Percentiles rank a stretch among this genome's conserved stretches.
Conservation (phyloP, 2,329 filamentous ascomycete species). For the Arthrobotrys megalospora region DNA sequence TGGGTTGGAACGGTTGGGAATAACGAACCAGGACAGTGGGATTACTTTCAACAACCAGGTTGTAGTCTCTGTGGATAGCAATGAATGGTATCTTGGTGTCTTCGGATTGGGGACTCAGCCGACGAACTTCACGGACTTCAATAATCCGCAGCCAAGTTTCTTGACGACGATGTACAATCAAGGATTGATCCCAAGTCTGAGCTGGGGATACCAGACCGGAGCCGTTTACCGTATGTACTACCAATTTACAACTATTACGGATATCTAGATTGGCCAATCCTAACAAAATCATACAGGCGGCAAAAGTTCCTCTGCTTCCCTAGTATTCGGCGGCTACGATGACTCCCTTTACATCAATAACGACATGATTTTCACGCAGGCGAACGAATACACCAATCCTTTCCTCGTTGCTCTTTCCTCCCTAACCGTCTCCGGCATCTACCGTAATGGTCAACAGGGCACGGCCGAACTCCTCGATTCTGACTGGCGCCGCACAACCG, state of each 20-base stretch:
- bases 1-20: slow-evolving; percentile 43
- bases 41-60: slow-evolving; percentile 43
- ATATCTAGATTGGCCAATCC: background rate
- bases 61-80: slow-evolving; percentile 35
- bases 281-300: slow-evolving; percentile 28
- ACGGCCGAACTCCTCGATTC: slow-evolving; percentile 46
- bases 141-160: slow-evolving; percentile 54
- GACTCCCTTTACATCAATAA: slow-evolving; percentile 43
- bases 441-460: slow-evolving; percentile 31
- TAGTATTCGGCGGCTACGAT: slow-evolving; percentile 56
- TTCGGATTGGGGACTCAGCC: slow-evolving; percentile 56
- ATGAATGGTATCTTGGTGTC: slow-evolving; percentile 44
- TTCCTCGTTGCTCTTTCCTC: slow-evolving; percentile 50
- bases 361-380: slow-evolving; percentile 45
- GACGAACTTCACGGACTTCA: slow-evolving; percentile 56
- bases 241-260: background rate
- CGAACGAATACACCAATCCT: slow-evolving; percentile 32
- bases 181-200: slow-evolving; percentile 49
- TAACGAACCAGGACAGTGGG: slow-evolving; percentile 40
- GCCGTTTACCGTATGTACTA: slow-evolving; percentile 44
- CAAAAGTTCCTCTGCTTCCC: slow-evolving; percentile 16
- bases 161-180: slow-evolving; percentile 49
- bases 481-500: slow-evolving; percentile 4
- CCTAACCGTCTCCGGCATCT: slow-evolving; percentile 45
- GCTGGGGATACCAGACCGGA: slow-evolving; percentile 56